These are phyloP conservation scores for Huiozyma sinensis DNA, from an alignment of 805 yeast genomes.

Conservation along the genomic window DNA sequence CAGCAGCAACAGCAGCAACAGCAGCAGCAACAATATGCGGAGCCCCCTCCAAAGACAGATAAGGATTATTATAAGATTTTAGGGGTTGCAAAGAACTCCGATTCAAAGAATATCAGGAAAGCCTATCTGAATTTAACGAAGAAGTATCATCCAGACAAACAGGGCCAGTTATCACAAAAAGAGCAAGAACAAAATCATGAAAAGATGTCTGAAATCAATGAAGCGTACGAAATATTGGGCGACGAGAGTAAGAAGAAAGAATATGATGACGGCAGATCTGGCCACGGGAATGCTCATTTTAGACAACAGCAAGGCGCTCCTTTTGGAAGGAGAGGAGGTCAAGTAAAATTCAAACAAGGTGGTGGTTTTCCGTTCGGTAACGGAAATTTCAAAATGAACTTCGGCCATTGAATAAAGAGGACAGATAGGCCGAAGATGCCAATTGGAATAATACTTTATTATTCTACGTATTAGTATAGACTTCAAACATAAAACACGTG, in stretches of 20 bases:
- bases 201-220: constrained; percentile 86
- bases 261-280: constrained; percentile 44
- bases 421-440: no score
- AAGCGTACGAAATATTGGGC: constrained; percentile 80
- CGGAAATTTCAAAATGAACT: constrained; percentile 8
- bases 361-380: constrained; percentile 12
- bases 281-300: constrained; percentile 3
- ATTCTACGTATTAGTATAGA: no score
- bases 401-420: background rate
- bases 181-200: constrained; percentile 59
- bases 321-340: constrained; percentile 5
- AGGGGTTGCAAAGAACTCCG: constrained; percentile 58
- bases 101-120: constrained; percentile 59
- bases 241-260: constrained; percentile 51
- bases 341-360: constrained; percentile 4
- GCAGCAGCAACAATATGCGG: constrained; percentile 30
- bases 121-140: constrained; percentile 73
- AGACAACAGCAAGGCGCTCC: constrained; percentile 7
- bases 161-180: constrained; percentile 47
- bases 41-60: constrained; percentile 23
- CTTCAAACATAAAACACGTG: no score
- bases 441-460: no score
- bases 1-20: constrained; percentile 29
- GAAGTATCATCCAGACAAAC: constrained; percentile 87
- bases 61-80: constrained; percentile 75